Evolutionary conservation across 2,329 filamentous ascomycete species (phyloP), one percentile per base, ranked within the genome.

Genomic region (Zopfia rhizophila): DNA sequence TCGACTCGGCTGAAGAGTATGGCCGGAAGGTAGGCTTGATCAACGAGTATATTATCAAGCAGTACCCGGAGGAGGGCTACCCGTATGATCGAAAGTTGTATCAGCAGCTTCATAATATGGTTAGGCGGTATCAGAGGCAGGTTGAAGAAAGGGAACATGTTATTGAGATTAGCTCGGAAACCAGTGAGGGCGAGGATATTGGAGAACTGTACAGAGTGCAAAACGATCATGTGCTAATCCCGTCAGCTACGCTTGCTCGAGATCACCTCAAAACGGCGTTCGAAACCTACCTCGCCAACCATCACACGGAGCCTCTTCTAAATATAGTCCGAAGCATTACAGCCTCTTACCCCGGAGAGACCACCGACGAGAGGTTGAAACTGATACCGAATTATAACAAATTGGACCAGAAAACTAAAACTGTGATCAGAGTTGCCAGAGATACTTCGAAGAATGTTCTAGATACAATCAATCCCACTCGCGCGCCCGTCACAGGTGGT

Each of bases 1-100:
- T 45, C 2, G 65, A 68, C 35, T 48, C 57, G 5, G 33, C 38
- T 12, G 27, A 28, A 4, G 42, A 38, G 8, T 69, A 55, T 36
- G 49, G 58, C 7, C 27, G 61, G n/a, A 55, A 57, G 3, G 48
- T 68, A 16, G 36, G 60, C 28, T 48, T 42, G n/a, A 67, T 70
- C 42, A 48, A 70, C 12, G 42, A 56, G 8, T 33, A 38, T 17
- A 55, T 68, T 13, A 18, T 69, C 11, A 48, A 60, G 7, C 46
- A 52, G 27, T 60, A 63, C 19, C 33, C 31, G 4, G 38, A 42
- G 25, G 31, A 55, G 24, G 39, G 43, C 6, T 48, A 44, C 35
- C 29, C 43, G 5, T 68, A 54, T 35, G 53, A 69, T 21, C n/a
- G 12, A 3, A 48, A 50, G 12, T 40, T 68, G 24, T 65, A 61